Evolutionary conservation across 208 protist species (phyloP), one percentile per base, ranked within the genome.

Genomic region (Acanthamoeba sp.): DNA sequence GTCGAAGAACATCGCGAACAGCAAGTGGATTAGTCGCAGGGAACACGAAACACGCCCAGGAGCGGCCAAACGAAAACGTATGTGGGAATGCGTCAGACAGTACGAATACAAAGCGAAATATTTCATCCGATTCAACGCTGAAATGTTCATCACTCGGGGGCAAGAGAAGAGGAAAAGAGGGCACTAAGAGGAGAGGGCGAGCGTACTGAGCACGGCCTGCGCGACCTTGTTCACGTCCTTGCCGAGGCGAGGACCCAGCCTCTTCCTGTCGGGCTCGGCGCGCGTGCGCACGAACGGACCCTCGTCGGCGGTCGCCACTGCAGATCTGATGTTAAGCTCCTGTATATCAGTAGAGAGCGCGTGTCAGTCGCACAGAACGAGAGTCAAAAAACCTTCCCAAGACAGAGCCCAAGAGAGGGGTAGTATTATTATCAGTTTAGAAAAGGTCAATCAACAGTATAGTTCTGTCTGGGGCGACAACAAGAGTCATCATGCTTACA

Each of bases 161-260:
- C 12, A 0, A 18, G n/a, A 38, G 42, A 29, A 57, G 22, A 5
- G 36, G 55, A 89, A 24, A 50, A 55, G n/a, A 89, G 22, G 29
- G 10, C 22, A 64, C 18, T 2, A 29, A 22, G 27, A 64, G 16
- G 57, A 22, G 20, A 64, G 57, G 18, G 27, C 16, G 0, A 20
- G 40, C 66, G 10, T 76, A 76, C 66, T 76, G 27, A 76, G 66
- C 45, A 92, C 55, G 40, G 59, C 87, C 36, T 97, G 97, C 36
- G 98, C 97, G 57, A 96, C 96, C 24, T 97, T 97, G 66, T 97
- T 96, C 84, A 98, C 98, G 89, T 95, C 96, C 95, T 98, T 98
- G 80, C 98, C 98, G n/a, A 95, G 73, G 9, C 94, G 62, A 36
- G 62, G 62, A 57, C 76, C 94, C 0, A 95, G 40, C 20, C 48